A percentile compares a stretch with the other conserved stretches of the same genome.
phyloP scores from a whole-genome alignment of 306 rosid genomes.

The Notholithocarpus densiflorus region DNA sequence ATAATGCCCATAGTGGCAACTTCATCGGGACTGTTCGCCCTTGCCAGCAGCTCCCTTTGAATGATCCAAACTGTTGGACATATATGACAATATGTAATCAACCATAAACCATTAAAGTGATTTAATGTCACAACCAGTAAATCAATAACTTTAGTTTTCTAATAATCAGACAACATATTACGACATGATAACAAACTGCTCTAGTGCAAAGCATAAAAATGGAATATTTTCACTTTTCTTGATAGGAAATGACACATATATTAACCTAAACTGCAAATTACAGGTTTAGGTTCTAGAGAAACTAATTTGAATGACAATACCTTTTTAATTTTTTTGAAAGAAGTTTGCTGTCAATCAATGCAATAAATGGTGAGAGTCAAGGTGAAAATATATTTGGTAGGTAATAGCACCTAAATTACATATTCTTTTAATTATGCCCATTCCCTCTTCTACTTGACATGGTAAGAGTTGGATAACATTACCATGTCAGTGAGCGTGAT shows the following conservation, averaged over 20 bases:
- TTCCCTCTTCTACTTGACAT: background rate
- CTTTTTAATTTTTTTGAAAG: background rate
- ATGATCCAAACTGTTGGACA: background rate
- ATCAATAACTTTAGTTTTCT: background rate
- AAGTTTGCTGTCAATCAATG: background rate
- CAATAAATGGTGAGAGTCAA: background rate
- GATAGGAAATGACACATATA: background rate
- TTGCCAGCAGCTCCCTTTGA: background rate
- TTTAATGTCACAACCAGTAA: background rate
- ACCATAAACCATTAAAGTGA: background rate
- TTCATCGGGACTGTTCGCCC: background rate
- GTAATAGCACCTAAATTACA: background rate
- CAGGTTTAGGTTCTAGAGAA: background rate
- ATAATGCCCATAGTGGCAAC: background rate
- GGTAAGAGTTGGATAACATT: background rate
- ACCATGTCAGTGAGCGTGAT: background rate
- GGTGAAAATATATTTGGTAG: background rate
- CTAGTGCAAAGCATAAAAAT: constrained; percentile 1
- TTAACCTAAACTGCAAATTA: background rate
- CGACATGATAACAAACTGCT: background rate
- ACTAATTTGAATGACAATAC: background rate
- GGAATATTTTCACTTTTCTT: background rate
- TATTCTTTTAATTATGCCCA: background rate
- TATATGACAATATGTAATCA: background rate
- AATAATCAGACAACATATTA: background rate